phyloP scores from a whole-genome alignment of 208 protist genomes.

The Kentomonas sorsogonicus region DNA sequence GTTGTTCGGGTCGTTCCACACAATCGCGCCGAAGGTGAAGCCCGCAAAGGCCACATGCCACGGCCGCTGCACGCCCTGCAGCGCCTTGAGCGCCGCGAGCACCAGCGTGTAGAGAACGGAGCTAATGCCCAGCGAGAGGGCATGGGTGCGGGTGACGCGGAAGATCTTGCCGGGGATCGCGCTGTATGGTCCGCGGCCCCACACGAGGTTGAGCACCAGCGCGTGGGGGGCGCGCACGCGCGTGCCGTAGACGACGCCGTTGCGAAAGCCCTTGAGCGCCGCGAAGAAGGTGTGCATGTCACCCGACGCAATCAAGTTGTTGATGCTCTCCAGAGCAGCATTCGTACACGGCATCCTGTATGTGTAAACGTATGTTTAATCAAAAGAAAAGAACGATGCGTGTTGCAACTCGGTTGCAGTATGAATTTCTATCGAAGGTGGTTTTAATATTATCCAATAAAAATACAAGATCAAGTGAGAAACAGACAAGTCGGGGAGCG shows the following conservation, averaged over 20 bases:
- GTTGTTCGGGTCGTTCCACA: slow-evolving; percentile 68
- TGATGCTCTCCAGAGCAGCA: slow-evolving; percentile 25
- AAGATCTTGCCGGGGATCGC: slow-evolving; percentile 57
- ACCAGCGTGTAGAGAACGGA: slow-evolving; percentile 53
- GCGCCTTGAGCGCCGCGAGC: slow-evolving; percentile 26
- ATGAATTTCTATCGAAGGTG: too few species aligned
- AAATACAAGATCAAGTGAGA: neutral
- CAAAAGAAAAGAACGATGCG: neutral
- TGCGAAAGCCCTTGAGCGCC: slow-evolving; percentile 78
- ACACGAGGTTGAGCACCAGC: slow-evolving; percentile 83
- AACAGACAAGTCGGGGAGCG: neutral
- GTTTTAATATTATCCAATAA: neutral
- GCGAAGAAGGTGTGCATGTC: slow-evolving; percentile 56
- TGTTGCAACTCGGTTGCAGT: too few species aligned
- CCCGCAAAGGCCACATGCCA: slow-evolving; percentile 82
- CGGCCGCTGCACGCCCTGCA: slow-evolving; percentile 25
- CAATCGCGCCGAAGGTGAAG: slow-evolving; percentile 57
- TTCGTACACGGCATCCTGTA: slow-evolving; percentile 2
- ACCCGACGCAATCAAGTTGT: slow-evolving; percentile 63
- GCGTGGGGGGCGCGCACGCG: slow-evolving; percentile 82
- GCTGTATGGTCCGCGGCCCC: slow-evolving; percentile 58
- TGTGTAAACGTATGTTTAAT: neutral
- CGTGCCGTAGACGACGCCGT: slow-evolving; percentile 84
- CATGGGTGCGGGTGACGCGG: slow-evolving; percentile 64
- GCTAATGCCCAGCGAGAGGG: slow-evolving; percentile 60